A percentile compares a stretch with the other conserved stretches of the same genome.
These are phyloP conservation scores for Ganoderma lingzhi DNA, from an alignment of 1,284 basidiomycete genomes.

Conservation along the genomic window DNA sequence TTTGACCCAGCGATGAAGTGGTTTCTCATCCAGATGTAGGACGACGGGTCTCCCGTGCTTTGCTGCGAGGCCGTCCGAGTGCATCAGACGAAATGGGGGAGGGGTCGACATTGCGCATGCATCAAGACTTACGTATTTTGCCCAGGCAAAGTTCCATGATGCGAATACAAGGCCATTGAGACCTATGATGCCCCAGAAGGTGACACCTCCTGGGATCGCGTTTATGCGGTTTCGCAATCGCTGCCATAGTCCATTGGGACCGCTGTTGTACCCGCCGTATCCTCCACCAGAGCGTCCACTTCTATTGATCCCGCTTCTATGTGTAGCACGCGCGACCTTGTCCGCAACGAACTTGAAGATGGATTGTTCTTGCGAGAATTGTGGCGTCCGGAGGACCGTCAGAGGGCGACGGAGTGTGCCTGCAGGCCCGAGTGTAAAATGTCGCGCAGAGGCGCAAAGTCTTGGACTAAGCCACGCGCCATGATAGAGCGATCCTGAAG, in stretches of 20 bases:
- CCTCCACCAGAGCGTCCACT: slow-evolving; percentile 18
- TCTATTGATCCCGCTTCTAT: slow-evolving; percentile 30
- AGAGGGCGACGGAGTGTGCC: slow-evolving; percentile 2
- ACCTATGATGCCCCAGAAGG: slow-evolving; percentile 56
- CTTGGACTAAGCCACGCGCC: slow-evolving; percentile 12
- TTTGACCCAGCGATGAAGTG: slow-evolving; percentile 74
- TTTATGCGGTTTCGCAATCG: slow-evolving; percentile 43
- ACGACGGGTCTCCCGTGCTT: slow-evolving; percentile 53
- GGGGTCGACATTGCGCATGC: background rate
- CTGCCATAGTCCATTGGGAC: slow-evolving; percentile 33
- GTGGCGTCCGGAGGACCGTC: slow-evolving; percentile 11
- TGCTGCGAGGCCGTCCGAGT: slow-evolving; percentile 23
- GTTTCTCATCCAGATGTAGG: slow-evolving; percentile 65
- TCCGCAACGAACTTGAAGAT: slow-evolving; percentile 33
- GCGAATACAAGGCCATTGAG: slow-evolving; percentile 54
- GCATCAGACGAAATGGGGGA: background rate
- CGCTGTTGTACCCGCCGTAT: slow-evolving; percentile 21
- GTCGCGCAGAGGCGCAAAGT: slow-evolving; percentile 13
- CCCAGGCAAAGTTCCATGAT: slow-evolving; percentile 49
- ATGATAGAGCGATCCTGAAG: background rate
- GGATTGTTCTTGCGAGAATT: slow-evolving; percentile 18
- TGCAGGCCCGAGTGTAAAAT: slow-evolving; percentile 1
- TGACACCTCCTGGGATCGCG: slow-evolving; percentile 43
- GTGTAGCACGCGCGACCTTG: slow-evolving; percentile 35
- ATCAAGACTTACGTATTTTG: slow-evolving; percentile 46